Evolutionary conservation across 2,329 filamentous ascomycete genomes (phyloP), one percentile per base, ranked within the genome.

Genomic region (Rutstroemia sp.): DNA sequence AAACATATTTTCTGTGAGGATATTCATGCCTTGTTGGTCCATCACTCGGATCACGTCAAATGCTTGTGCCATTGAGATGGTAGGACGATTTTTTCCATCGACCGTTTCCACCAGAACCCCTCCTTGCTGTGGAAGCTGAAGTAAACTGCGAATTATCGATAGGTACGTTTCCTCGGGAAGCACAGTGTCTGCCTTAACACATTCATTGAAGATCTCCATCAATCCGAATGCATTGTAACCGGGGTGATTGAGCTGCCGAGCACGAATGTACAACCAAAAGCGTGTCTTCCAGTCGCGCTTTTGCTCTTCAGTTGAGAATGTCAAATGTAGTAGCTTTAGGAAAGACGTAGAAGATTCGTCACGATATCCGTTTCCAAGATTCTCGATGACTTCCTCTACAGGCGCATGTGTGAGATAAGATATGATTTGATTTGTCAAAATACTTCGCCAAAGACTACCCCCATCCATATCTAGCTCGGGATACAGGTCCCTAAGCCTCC

Each of bases 311-410:
- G 9, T 44, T 12, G 18, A 19, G 9, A 72, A 60, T 3, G 63
- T 60, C 25, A 66, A 58, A 55, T 76, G 69, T 50, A 76, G 74
- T 37, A 70, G 70, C 27, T 63, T 65, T 30, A 79, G 60, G 57
- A 77, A 78, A 5, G 70, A 55, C 1, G 74, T 77, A 3, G 74
- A 75, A 3, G 62, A 58, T 18, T 53, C 63, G 59, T 77, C 73
- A 23, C 69, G 23, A n/a, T 66, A 67, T 1, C 70, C 69, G 47
- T 59, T 58, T 6, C 75, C 74, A 45, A 79, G 65, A 45, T 70
- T 65, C 34, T 56, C 56, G 2, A 66, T 59, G 21, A 69, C 69
- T 54, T 68, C 62, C 18, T 72, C 65, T 46, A 60, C 55, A 25
- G 72, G 59, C 45, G 73, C 61, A 19, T 57, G 63, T 23, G 68